Percentiles rank a stretch among this genome's conserved stretches.
These are phyloP conservation scores for Talaromyces nanjingensis DNA, from an alignment of 495 filamentous ascomycete genomes.

Conservation along the genomic window DNA sequence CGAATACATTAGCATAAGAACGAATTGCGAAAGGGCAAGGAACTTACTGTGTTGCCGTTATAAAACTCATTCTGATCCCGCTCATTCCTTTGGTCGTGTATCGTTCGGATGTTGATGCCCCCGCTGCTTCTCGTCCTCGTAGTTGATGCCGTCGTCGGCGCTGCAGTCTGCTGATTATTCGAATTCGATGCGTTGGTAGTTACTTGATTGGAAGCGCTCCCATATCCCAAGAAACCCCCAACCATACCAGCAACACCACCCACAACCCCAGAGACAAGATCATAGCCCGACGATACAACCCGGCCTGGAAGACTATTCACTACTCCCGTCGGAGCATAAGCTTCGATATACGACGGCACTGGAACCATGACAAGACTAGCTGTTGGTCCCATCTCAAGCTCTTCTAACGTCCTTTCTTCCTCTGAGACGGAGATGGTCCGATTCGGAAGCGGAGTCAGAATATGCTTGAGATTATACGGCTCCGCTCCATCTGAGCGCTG, in stretches of 20 bases:
- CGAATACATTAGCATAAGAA: neutral
- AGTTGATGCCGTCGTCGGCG: constrained; percentile 12
- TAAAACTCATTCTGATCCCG: constrained; percentile 62
- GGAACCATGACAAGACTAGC: constrained; percentile 80
- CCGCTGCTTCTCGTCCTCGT: constrained; percentile 17
- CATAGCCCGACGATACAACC: constrained; percentile 37
- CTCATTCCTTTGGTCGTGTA: constrained; percentile 46
- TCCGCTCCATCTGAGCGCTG: constrained; percentile 38
- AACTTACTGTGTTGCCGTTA: constrained; percentile 78
- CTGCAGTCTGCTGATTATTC: neutral
- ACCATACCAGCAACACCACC: constrained; percentile 43
- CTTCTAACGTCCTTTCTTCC: constrained; percentile 58
- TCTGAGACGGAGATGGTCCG: constrained; percentile 64
- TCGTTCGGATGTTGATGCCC: constrained; percentile 45
- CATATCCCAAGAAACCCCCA: constrained; percentile 49
- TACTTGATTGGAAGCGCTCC: constrained; percentile 15
- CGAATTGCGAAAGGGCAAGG: neutral
- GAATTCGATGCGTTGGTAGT: neutral
- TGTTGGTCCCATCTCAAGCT: constrained; percentile 64
- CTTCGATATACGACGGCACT: constrained; percentile 51
- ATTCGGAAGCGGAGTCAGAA: constrained; percentile 72
- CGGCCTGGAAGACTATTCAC: constrained; percentile 36
- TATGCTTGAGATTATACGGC: constrained; percentile 79
- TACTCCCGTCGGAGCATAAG: constrained; percentile 41
- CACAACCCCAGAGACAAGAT: constrained; percentile 34